Conservation (phyloP, 2,329 filamentous ascomycete species). For the Colletotrichum sp. region DNA sequence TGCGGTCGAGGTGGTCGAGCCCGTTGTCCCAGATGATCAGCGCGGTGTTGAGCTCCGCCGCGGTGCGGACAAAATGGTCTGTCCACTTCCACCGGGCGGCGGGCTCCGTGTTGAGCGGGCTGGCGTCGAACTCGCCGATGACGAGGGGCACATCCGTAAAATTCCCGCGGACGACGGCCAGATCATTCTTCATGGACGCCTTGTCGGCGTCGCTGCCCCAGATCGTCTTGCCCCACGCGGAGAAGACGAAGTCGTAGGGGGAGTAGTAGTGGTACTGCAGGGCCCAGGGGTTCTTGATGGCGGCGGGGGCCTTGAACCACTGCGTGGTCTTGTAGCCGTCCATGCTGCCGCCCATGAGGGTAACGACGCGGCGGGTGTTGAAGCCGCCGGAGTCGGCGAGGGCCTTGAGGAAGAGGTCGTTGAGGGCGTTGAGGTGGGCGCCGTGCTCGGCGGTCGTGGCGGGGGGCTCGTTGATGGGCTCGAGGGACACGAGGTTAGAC, state of each 20-base stretch:
- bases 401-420: conserved; percentile 59
- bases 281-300: conserved; percentile 61
- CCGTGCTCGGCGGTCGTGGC: conserved; percentile 56
- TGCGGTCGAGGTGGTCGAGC: conserved; percentile 57
- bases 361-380: conserved; percentile 61
- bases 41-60: conserved; percentile 53
- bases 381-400: conserved; percentile 59
- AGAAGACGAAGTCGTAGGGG: conserved; percentile 55
- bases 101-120: conserved; percentile 53
- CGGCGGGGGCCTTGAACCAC: conserved; percentile 55
- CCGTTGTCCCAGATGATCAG: conserved; percentile 67
- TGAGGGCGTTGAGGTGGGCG: conserved; percentile 58
- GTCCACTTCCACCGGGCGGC: conserved; percentile 64
- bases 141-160: conserved; percentile 61
- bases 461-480: conserved; percentile 65
- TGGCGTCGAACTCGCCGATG: conserved; percentile 63
- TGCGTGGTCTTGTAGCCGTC: conserved; percentile 57
- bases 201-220: conserved; percentile 64
- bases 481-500: conserved; percentile 58
- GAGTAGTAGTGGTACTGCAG: conserved; percentile 69
- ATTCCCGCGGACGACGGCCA: conserved; percentile 56
- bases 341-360: conserved; percentile 52
- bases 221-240: conserved; percentile 63
- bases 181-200: conserved; percentile 50
- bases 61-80: conserved; percentile 56